phyloP scores from a whole-genome alignment of 106 monocot species.

The Narthecium ossifragum region DNA sequence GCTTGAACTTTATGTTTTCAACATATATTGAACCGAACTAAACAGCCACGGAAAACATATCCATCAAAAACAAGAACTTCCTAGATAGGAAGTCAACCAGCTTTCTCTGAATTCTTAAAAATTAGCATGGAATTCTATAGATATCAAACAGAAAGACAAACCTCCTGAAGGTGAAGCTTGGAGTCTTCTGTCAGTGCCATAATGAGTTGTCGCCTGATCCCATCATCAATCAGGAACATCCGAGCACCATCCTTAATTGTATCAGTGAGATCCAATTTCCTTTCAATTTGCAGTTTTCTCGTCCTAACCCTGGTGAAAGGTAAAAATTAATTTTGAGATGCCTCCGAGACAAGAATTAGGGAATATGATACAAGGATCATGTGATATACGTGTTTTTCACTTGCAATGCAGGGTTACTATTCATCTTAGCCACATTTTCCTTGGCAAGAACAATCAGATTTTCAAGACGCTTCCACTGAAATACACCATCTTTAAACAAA shows the following conservation, averaged over 20 bases:
- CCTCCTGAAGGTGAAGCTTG: constrained; percentile 95
- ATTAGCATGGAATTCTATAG: too few species aligned
- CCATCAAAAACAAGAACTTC: too few species aligned
- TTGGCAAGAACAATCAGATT: constrained; percentile 95
- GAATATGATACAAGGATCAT: not conserved
- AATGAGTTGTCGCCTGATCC: constrained; percentile 79
- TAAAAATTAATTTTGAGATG: constrained; percentile 7
- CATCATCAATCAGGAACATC: constrained; percentile 79
- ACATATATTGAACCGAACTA: too few species aligned
- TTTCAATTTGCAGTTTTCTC: constrained; percentile 34
- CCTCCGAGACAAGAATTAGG: not conserved
- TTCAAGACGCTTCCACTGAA: constrained; percentile 99
- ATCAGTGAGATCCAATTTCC: constrained; percentile 86
- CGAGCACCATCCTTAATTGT: constrained; percentile 98
- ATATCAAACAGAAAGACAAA: too few species aligned
- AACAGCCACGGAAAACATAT: too few species aligned
- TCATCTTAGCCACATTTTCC: constrained; percentile 95
- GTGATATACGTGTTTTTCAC: constrained; percentile 41
- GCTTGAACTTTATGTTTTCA: too few species aligned
- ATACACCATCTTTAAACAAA: constrained; percentile 91
- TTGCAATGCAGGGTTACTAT: constrained; percentile 70
- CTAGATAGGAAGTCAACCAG: too few species aligned
- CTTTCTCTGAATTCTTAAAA: too few species aligned
- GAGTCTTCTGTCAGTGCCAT: constrained; percentile 97
- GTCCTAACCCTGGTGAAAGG: constrained; percentile 39